Evolutionary conservation across 371 early-diverging fungal genomes (phyloP), one percentile per base, ranked within the genome.

Genomic region (Amoeboaphelidium protococcarum): DNA sequence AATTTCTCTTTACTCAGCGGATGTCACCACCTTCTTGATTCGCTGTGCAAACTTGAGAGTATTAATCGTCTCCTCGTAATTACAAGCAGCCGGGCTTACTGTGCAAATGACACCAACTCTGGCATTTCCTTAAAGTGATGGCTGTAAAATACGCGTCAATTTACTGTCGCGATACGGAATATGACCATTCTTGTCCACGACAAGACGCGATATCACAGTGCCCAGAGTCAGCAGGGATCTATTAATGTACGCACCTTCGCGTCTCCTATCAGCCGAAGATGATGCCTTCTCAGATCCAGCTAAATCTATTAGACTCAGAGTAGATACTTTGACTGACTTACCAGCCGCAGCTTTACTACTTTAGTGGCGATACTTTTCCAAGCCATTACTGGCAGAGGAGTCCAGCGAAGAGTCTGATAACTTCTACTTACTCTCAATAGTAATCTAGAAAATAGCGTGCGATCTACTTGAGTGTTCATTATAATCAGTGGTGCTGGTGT

Each of bases 231-330:
- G 55, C 26, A 95, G 63, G 51, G 79, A 80, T 58, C 80, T 88
- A 64, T 95, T 95, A 57, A 95, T 95, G 55, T 65, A 80, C 10
- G 82, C 76, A 10, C 89, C 87, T 63, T 95, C 96, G 59, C 83
- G 82, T 23, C 88, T 67, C 24, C 90, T 55, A 4, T 78, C 77
- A 27, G 69, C 62, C 50, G 77, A 68, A 16, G 73, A 65, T 2
- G 76, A 58, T 2, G 78, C 77, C 57, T 87, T 80, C 63, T 95
- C 95, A 16, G 85, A 83, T 26, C 95, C 95, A 20, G 95, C 91
- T 52, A 95, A 61, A 64, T 94, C 95, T 50, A 89, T 82, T 44
- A 94, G 58, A 53, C 78, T 83, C 65, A 78, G 54, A 26, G 71
- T 72, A 0, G 79, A 80, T 6, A 76, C 65, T 13, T 67, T 78